Conservation (phyloP, 768 basidiomycete species). For the Boletus bicolor region DNA sequence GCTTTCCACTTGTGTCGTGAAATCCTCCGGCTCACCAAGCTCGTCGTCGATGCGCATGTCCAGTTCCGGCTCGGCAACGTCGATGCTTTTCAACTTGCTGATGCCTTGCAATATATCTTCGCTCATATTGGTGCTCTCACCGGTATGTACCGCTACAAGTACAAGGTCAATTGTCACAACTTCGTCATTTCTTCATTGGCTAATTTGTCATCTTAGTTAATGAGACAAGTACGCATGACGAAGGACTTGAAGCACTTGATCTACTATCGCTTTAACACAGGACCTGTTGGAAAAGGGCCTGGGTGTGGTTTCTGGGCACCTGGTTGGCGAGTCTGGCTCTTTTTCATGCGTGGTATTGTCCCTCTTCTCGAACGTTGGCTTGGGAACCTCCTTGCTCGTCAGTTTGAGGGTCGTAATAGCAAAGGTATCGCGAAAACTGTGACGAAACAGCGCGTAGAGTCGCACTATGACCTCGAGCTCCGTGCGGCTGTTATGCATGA, state of each 20-base stretch:
- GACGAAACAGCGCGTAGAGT: constrained; percentile 98
- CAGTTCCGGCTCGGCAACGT: constrained; percentile 98
- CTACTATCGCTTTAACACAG: constrained; percentile 99
- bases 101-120: constrained; percentile 97
- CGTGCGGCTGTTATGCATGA: constrained; percentile 99
- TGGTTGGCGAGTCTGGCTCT: constrained; percentile 99
- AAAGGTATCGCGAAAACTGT: constrained; percentile 97
- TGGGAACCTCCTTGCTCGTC: constrained; percentile 94
- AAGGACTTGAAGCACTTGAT: constrained; percentile 99
- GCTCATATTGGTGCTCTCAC: constrained; percentile 96
- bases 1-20: constrained; percentile 98
- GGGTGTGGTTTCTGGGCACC: constrained; percentile 99
- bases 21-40: constrained; percentile 95
- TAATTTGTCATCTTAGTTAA: constrained; percentile 52
- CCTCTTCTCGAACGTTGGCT: constrained; percentile 97
- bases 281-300: constrained; percentile 98
- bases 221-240: constrained; percentile 99
- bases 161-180: constrained; percentile 61
- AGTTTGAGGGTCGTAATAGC: constrained; percentile 97
- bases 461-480: constrained; percentile 95
- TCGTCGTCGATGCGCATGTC: constrained; percentile 98
- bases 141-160: constrained; percentile 99
- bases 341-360: constrained; percentile 99
- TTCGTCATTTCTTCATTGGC: constrained; percentile 1
- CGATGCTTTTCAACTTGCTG: constrained; percentile 98